Conservation (phyloP, 441 rosid genomes). For the Gossypium schwendimanii region DNA sequence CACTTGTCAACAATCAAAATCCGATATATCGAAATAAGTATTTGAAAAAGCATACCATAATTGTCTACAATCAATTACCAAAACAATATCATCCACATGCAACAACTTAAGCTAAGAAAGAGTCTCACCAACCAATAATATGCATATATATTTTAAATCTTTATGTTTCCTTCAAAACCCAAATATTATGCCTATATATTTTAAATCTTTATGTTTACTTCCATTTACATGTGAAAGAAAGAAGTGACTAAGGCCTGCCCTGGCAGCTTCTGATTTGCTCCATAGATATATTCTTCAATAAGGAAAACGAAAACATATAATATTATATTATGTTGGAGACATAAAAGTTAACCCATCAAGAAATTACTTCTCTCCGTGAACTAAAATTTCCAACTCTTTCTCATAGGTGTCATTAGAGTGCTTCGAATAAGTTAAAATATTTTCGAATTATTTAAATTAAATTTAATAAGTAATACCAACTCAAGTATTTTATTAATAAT, state of each 20-base stretch:
- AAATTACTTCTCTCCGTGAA: not conserved
- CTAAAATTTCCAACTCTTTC: not conserved
- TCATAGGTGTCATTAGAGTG: too few relatives aligned
- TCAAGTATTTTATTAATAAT: too few relatives aligned
- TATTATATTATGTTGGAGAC: not conserved
- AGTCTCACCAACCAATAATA: too few relatives aligned
- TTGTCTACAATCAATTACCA: not conserved
- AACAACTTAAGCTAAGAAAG: not conserved
- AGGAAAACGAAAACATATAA: not conserved
- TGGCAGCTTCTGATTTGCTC: constrained; percentile 9
- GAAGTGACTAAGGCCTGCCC: constrained; percentile 5
- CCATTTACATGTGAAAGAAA: constrained; percentile 3
- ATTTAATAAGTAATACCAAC: not conserved
- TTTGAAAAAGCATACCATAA: too few relatives aligned
- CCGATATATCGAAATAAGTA: too few relatives aligned
- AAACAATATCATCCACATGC: not conserved
- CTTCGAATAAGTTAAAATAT: too few relatives aligned
- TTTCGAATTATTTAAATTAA: not conserved
- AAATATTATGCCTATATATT: too few relatives aligned
- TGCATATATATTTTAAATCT: too few relatives aligned
- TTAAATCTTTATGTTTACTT: not conserved
- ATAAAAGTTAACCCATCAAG: not conserved
- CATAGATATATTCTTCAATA: not conserved
- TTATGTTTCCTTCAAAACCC: not conserved
- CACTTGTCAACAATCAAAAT: too few relatives aligned